Percentiles rank a stretch among this genome's conserved stretches.
phyloP scores from a whole-genome alignment of 768 basidiomycete genomes.

The Pseudohyphozyma bogoriensis region DNA sequence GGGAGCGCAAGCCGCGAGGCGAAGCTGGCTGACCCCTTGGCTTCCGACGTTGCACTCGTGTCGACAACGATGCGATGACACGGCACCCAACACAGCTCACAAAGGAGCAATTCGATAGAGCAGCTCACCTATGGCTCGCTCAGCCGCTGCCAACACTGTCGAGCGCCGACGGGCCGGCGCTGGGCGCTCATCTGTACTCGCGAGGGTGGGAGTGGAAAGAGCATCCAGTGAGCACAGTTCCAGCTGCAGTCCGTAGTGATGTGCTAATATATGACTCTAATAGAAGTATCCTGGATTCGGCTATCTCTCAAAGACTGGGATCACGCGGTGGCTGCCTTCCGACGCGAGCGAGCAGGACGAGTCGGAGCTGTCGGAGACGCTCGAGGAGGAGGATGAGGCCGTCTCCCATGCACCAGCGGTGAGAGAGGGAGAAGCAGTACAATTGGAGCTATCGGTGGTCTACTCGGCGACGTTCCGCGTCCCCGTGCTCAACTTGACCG shows the following conservation, averaged over 20 bases:
- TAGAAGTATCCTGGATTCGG: not conserved
- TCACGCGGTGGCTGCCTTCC: not conserved
- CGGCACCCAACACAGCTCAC: too few species aligned
- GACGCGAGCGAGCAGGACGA: not conserved
- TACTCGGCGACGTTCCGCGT: constrained; percentile 71
- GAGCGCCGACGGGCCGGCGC: not conserved
- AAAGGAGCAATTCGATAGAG: too few species aligned
- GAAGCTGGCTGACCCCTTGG: too few species aligned
- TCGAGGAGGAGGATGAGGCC: not conserved
- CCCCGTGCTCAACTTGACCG: constrained; percentile 71
- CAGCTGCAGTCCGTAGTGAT: too few species aligned
- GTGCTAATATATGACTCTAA: too few species aligned
- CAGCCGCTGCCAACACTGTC: too few species aligned
- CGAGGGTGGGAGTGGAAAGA: not conserved
- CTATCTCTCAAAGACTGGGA: too few species aligned
- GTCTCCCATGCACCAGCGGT: not conserved
- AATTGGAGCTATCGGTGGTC: constrained; percentile 56
- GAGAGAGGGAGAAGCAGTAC: not conserved
- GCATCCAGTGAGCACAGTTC: not conserved
- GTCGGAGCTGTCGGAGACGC: not conserved
- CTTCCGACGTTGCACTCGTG: too few species aligned
- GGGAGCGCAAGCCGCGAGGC: too few species aligned
- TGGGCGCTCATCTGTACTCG: not conserved
- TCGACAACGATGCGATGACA: too few species aligned
- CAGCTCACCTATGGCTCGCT: too few species aligned